phyloP scores from a whole-genome alignment of 2,329 filamentous ascomycete genomes.

The Clarireedia monteithiana region DNA sequence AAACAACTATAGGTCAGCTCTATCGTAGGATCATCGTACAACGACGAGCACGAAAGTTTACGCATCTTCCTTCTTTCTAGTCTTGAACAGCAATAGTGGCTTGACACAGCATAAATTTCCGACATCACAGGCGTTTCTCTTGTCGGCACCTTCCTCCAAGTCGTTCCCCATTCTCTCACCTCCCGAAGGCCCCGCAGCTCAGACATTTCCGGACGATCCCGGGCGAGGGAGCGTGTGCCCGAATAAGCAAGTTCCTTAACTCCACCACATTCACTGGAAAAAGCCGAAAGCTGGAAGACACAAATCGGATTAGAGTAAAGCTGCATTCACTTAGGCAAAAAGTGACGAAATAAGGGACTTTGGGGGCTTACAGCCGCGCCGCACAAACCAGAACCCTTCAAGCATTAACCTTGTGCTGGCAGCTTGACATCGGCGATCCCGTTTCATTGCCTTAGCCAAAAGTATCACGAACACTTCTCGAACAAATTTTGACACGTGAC shows the following conservation, averaged over 20 bases:
- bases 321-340: not conserved
- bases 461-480: not conserved
- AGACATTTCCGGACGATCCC: not conserved
- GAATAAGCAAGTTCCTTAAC: not conserved
- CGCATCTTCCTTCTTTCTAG: no score
- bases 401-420: not conserved
- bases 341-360: no score
- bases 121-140: no score
- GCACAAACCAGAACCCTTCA: not conserved
- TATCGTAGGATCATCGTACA: no score
- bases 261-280: not conserved
- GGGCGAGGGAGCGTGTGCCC: not conserved
- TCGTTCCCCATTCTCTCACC: no score
- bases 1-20: no score
- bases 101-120: no score
- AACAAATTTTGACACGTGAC: not conserved
- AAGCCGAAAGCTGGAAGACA: not conserved
- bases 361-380: no score
- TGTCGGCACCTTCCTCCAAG: no score
- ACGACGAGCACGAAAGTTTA: no score
- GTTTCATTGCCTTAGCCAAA: not conserved
- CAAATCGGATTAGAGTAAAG: not conserved
- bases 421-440: not conserved
- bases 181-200: no score
- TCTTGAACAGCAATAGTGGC: no score